Base-by-base conservation (phyloP, 1,284 basidiomycete genomes). In the Vanrija pseudolonga region DNA sequence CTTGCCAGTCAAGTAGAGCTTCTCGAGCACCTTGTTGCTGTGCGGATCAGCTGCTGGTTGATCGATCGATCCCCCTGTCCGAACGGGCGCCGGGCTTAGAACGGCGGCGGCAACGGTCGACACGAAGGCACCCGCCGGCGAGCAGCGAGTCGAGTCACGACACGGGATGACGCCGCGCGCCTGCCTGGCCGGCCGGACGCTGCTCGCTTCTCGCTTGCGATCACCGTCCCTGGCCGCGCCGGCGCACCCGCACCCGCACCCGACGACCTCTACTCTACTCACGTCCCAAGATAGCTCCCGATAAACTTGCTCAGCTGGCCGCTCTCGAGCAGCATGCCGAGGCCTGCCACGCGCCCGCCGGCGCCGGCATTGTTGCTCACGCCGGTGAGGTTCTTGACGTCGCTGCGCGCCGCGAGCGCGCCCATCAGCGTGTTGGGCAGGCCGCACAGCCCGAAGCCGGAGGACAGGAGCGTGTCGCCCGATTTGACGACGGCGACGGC, bases 331-430 rank as follows among this genome's bases (percentile, higher is more conserved):
- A 95, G 79, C 65, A 85, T 50, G 88, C 90, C 91, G 65, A 53
- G 50, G 19, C 58, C 58, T 46, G 53, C 51, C 23, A 51, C 52
- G 52, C 55, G 46, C 32, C 54, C 58, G 46, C 53, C 43, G 5
- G 55, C 72, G 45, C 92, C 92, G 46, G 89, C 88, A 77, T 96
- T 95, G 76, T 96, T 96, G 11, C 90, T 93, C 36, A 94, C 87
- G 44, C 85, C 89, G 15, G 86, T 93, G 50, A 96, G 77, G 60
- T 85, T 80, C 38, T 74, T 68, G 26, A 95, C 82, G 43, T 90
- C 87, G 55, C 81, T 82, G 51, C 89, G 82, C 66, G 84, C 83
- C 17, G 83, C 77, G 39, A 96, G 79, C 3, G 92, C 92, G 18
- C 78, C 79, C 39, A 96, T 87, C 53, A 96, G 80, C 2, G 91